phyloP scores from a whole-genome alignment of 1,284 basidiomycete genomes.

The Tausonia pullulans region DNA sequence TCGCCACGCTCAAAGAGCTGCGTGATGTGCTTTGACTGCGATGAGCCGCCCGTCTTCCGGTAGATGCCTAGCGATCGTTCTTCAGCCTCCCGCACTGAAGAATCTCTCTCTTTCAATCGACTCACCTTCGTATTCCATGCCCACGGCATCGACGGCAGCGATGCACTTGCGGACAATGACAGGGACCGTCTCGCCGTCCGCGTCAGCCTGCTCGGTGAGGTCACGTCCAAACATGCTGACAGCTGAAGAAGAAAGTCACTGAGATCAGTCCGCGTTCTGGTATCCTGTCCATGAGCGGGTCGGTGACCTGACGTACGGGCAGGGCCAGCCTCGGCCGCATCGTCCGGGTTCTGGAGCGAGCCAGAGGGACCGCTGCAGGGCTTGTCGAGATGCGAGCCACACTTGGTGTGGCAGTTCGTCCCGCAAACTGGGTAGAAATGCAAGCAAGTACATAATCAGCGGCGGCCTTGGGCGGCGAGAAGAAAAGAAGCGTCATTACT shows the following conservation, averaged over 20 bases:
- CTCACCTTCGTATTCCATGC: constrained; percentile 35
- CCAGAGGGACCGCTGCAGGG: not conserved
- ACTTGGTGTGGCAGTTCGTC: constrained; percentile 35
- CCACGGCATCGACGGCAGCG: constrained; percentile 72
- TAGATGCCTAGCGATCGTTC: constrained; percentile 61
- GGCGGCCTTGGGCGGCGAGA: not conserved
- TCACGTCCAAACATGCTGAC: constrained; percentile 87
- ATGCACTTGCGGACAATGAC: constrained; percentile 93
- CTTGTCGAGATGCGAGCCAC: not conserved
- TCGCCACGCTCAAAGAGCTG: constrained; percentile 90
- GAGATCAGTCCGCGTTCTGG: not conserved
- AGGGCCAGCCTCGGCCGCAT: too few species aligned
- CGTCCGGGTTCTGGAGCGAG: too few species aligned
- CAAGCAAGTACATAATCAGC: not conserved
- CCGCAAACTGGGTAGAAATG: constrained; percentile 32
- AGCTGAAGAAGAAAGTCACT: constrained; percentile 35
- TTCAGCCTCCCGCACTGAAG: too few species aligned
- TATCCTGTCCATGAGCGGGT: not conserved
- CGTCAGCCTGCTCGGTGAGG: constrained; percentile 66
- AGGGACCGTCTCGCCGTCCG: constrained; percentile 65
- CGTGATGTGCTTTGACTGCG: constrained; percentile 84
- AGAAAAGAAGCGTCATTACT: constrained; percentile 28
- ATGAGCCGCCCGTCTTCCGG: constrained; percentile 88
- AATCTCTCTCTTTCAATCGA: not conserved
- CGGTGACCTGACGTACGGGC: too few species aligned